phyloP scores from a whole-genome alignment of 495 filamentous ascomycete species.

The Penicillium parvum region DNA sequence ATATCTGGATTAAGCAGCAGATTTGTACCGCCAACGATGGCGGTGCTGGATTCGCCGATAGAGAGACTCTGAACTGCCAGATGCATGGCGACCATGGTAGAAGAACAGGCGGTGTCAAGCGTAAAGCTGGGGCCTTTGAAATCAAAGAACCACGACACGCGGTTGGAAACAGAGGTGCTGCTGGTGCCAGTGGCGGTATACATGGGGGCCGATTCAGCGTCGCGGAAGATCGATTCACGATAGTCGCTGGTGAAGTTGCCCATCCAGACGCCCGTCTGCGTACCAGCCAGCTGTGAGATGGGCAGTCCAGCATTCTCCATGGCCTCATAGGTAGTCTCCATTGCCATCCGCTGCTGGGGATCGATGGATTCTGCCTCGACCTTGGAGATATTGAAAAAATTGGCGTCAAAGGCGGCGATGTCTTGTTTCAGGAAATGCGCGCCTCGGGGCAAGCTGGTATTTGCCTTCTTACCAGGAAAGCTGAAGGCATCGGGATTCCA shows the following conservation, averaged over 20 bases:
- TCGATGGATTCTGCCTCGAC: conserved; percentile 46
- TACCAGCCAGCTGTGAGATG: conserved; percentile 12
- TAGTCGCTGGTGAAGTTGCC: conserved; percentile 25
- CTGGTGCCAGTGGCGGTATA: not conserved
- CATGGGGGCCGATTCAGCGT: conserved; percentile 7
- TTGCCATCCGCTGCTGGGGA: conserved; percentile 44
- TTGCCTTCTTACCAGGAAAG: not conserved
- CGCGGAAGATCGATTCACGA: not conserved
- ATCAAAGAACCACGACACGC: conserved; percentile 46
- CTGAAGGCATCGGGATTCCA: not conserved
- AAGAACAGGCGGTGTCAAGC: conserved; percentile 49
- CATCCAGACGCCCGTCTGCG: conserved; percentile 23
- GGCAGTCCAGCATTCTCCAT: conserved; percentile 33
- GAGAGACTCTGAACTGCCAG: conserved; percentile 37
- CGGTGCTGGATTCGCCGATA: conserved; percentile 12
- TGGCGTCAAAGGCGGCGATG: conserved; percentile 39
- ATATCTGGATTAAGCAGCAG: not conserved
- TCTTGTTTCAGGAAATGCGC: conserved; percentile 39
- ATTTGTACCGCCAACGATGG: not conserved
- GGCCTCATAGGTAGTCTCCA: conserved; percentile 42
- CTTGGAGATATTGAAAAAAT: conserved; percentile 43
- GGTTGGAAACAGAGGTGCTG: conserved; percentile 26
- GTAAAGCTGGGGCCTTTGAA: conserved; percentile 39
- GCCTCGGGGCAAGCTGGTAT: conserved; percentile 18
- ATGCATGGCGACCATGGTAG: conserved; percentile 40